Evolutionary conservation across 129 eudicot genomes (phyloP).

Genomic region (Artemisia argyi): DNA sequence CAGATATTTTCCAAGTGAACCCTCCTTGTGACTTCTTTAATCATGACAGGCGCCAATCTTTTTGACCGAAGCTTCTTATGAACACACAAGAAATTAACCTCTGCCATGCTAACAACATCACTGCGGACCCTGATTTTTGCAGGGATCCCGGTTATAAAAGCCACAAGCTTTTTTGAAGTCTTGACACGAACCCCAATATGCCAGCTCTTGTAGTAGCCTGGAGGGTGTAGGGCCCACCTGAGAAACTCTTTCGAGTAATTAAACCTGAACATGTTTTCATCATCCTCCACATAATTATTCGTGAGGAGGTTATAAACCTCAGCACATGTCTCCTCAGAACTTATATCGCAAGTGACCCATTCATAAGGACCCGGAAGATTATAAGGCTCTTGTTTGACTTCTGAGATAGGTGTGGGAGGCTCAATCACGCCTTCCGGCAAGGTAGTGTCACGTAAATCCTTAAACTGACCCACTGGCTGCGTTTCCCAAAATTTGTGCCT

Average conservation of each 20-base stretch:
- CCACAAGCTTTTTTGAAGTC: constrained; percentile 60
- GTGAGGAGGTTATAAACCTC: constrained; percentile 61
- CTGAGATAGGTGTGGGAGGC: constrained; percentile 49
- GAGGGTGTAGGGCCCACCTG: constrained; percentile 65
- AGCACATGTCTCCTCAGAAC: constrained; percentile 44
- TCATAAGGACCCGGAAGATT: constrained; percentile 57
- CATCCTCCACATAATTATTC: constrained; percentile 67
- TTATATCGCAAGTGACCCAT: constrained; percentile 69
- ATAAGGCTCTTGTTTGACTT: constrained; percentile 67
- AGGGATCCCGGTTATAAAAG: constrained; percentile 63
- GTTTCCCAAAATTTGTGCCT: constrained; percentile 71
- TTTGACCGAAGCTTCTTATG: constrained; percentile 70
- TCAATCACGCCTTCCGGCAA: constrained; percentile 63
- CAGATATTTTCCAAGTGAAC: constrained; percentile 62
- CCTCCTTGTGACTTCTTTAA: constrained; percentile 69
- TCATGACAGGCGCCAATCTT: constrained; percentile 70
- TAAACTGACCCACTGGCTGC: constrained; percentile 69
- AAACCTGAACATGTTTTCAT: constrained; percentile 67
- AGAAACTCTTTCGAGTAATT: constrained; percentile 66
- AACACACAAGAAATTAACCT: constrained; percentile 64
- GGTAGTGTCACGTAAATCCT: constrained; percentile 46
- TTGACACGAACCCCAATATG: constrained; percentile 66
- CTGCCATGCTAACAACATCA: constrained; percentile 57
- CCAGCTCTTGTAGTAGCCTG: constrained; percentile 58
- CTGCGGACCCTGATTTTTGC: constrained; percentile 51